These are phyloP conservation scores for Exobasidium rhododendri DNA, from an alignment of 1,284 basidiomycete species.

Conservation along the genomic window DNA sequence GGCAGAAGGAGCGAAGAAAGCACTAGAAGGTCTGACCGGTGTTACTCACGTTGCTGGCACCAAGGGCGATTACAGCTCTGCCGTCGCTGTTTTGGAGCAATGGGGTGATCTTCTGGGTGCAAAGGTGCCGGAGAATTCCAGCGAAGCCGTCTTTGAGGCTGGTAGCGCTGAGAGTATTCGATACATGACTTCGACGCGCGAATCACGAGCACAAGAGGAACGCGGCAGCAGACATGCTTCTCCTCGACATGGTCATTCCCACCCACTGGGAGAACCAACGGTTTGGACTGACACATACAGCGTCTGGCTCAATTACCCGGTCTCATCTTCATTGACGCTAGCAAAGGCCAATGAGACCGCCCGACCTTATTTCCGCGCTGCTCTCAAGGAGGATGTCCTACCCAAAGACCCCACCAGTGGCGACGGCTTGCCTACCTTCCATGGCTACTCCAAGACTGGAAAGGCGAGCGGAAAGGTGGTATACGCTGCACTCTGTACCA, in stretches of 20 bases:
- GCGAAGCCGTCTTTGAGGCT: conserved; percentile 42
- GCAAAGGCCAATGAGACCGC: conserved; percentile 43
- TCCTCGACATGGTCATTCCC: background rate
- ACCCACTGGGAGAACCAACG: conserved; percentile 20
- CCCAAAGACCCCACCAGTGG: conserved; percentile 57
- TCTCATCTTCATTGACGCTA: conserved; percentile 41
- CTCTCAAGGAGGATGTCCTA: conserved; percentile 55
- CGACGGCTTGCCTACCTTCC: conserved; percentile 57
- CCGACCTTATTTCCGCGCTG: conserved; percentile 65
- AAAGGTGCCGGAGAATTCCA: conserved; percentile 26
- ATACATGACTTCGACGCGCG: conserved; percentile 21
- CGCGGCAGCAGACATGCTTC: background rate
- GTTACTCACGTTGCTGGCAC: conserved; percentile 41
- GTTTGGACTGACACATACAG: conserved; percentile 52
- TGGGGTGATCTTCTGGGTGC: conserved; percentile 45
- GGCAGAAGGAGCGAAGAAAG: conserved; percentile 12
- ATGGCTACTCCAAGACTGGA: conserved; percentile 56
- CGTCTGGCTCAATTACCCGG: conserved; percentile 49
- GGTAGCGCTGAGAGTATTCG: conserved; percentile 34
- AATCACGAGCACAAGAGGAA: conserved; percentile 2
- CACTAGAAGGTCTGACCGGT: conserved; percentile 40
- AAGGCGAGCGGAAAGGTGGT: conserved; percentile 64
- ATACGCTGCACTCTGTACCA: conserved; percentile 76
- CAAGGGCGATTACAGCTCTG: conserved; percentile 33
- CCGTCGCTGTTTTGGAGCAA: conserved; percentile 32